Conservation (phyloP, 2,329 filamentous ascomycete species). For the Sporothrix sp. region DNA sequence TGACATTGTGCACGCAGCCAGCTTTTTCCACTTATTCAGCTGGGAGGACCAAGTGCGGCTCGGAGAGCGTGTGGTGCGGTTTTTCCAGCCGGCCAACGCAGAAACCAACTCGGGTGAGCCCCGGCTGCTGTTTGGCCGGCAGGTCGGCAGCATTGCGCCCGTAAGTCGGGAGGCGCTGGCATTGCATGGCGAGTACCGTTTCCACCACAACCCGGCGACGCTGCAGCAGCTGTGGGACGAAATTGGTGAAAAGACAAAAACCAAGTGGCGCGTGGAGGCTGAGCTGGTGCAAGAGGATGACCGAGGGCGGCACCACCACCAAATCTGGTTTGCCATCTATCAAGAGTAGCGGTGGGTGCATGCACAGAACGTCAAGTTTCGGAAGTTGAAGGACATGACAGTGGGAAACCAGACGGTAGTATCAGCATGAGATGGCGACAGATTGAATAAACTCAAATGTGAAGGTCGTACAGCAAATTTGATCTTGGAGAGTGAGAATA, state of each 20-base stretch:
- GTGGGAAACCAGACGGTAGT: too few species aligned
- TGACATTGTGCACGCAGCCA: conserved; percentile 24
- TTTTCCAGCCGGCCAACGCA: conserved; percentile 18
- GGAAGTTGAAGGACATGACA: not conserved
- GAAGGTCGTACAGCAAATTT: too few species aligned
- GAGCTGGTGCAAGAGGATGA: conserved; percentile 1
- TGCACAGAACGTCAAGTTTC: not conserved
- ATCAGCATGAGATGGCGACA: too few species aligned
- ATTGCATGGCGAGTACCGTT: conserved; percentile 21
- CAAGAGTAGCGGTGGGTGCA: not conserved
- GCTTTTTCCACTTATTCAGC: conserved; percentile 26
- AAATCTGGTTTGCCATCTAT: conserved; percentile 4
- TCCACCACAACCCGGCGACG: conserved; percentile 31
- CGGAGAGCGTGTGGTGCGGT: conserved; percentile 20
- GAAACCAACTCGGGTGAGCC: conserved; percentile 5
- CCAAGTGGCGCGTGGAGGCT: conserved; percentile 15
- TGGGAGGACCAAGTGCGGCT: conserved; percentile 22
- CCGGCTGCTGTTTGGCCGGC: conserved; percentile 23
- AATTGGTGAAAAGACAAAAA: conserved; percentile 25
- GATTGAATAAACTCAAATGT: too few species aligned
- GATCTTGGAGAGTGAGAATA: too few species aligned
- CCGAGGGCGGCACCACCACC: not conserved
- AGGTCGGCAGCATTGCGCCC: conserved; percentile 22
- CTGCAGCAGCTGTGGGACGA: conserved; percentile 33
- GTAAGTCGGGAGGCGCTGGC: conserved; percentile 10